Evolutionary conservation across 1,139 yeast genomes (phyloP), one percentile per base, ranked within the genome.

Genomic region (Candida sp.): DNA sequence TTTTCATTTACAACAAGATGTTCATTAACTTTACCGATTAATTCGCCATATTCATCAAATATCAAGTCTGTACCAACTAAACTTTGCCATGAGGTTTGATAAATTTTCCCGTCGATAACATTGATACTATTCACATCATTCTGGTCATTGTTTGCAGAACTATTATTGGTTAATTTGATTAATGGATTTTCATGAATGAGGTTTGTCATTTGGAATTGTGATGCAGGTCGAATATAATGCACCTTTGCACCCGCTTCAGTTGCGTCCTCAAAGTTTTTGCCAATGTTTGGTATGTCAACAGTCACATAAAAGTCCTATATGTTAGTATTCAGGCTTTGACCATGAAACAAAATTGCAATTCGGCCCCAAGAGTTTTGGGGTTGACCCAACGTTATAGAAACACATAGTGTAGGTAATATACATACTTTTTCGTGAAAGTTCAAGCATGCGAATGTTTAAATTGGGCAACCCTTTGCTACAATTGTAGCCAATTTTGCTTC

Each of bases 41-140:
- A 64, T 40, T 79, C 77, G 0, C 84, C 86, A 50, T 75, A 70
- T 47, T 80, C 85, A 52, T 80, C 79, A 53, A 79, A 75, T 1
- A 79, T 64, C 48, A 93, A 65, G 55, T 91, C 97, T 0, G 96
- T 86, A 0, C 99, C 99, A 1, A 88, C 83, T 9, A 88, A 64
- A 46, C 79, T 78, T 40, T 77, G 73, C 97, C 98, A 93, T 33
- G 73, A 69, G 1, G 96, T 95, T 57, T 82, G 81, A 58, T 82
- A 87, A 3, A 88, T 67, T 41, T 68, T 70, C 12, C 74, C 75
- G 49, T 72, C 75, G 5, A 70, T 62, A 4, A 67, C 57, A 3
- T 67, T 57, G 36, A 70, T 53, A 40, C 67, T 64, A 43, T 61
- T 62, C 22, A 68, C 55, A 1, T 59, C 49, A 21, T 55, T 44